Evolutionary conservation across 2,329 filamentous ascomycete species (phyloP).

Genomic region (Seiridium unicorne): DNA sequence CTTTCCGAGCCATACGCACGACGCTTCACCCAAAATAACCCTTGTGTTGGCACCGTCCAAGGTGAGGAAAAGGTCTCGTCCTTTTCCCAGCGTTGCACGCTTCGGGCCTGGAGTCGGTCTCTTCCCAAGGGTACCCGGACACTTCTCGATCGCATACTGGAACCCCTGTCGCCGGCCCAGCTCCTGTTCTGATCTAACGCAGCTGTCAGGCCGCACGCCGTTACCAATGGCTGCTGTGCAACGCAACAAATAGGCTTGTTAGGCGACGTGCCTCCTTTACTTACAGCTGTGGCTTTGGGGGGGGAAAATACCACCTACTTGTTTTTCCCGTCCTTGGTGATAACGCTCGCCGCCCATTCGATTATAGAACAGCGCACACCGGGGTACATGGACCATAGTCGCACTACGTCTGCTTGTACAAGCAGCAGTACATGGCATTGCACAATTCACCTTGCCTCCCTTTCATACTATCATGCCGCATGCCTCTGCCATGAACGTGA

Average conservation of each 20-base stretch:
- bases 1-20: not conserved
- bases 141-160: not conserved
- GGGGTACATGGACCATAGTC: too few relatives aligned
- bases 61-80: too few relatives aligned
- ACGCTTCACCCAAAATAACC: not conserved
- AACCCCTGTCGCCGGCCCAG: not conserved
- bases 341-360: too few relatives aligned
- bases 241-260: not conserved
- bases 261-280: not conserved
- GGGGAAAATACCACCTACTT: not conserved
- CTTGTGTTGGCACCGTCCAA: too few relatives aligned
- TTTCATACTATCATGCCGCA: not conserved
- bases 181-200: not conserved
- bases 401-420: too few relatives aligned
- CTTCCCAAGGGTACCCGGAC: too few relatives aligned
- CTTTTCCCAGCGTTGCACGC: too few relatives aligned
- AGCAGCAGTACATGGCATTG: not conserved
- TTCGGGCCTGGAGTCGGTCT: too few relatives aligned
- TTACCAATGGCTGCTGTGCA: not conserved
- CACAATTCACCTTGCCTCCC: not conserved
- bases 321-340: not conserved
- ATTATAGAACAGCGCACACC: too few relatives aligned
- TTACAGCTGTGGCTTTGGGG: not conserved
- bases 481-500: not conserved
- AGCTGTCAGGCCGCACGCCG: not conserved